phyloP scores from a whole-genome alignment of 371 early-diverging fungal species.

The Rhizopus stolonifer region DNA sequence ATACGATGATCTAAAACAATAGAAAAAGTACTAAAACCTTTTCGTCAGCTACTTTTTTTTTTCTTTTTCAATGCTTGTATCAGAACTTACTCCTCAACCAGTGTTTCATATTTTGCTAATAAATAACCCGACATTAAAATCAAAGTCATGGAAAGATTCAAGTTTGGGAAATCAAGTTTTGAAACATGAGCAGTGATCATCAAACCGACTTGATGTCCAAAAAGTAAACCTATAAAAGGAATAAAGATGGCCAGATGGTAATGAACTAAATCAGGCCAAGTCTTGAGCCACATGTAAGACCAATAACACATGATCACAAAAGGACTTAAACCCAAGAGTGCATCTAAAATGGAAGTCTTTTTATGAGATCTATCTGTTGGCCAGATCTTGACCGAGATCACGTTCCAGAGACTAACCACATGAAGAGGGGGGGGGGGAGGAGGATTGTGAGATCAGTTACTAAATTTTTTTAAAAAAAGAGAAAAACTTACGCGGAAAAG shows the following conservation, averaged over 20 bases:
- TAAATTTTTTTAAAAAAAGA: too few species aligned
- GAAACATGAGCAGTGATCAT: constrained; percentile 90
- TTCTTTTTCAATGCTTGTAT: not conserved
- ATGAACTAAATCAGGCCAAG: constrained; percentile 67
- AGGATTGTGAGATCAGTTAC: too few species aligned
- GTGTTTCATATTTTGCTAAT: constrained; percentile 58
- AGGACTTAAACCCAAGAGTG: constrained; percentile 66
- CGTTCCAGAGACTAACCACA: constrained; percentile 25
- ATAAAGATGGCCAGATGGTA: constrained; percentile 70
- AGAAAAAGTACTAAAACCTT: constrained; percentile 3
- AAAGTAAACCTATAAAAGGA: constrained; percentile 70
- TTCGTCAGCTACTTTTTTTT: not conserved
- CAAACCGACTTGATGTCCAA: constrained; percentile 82
- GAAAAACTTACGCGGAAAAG: constrained; percentile 57
- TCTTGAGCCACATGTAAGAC: constrained; percentile 67
- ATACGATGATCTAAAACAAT: constrained; percentile 20
- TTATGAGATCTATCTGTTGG: constrained; percentile 48
- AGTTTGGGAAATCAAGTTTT: constrained; percentile 74
- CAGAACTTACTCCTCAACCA: constrained; percentile 54
- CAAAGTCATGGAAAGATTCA: constrained; percentile 60
- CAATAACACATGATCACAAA: constrained; percentile 57
- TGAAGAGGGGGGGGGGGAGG: not conserved
- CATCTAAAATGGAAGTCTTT: constrained; percentile 48
- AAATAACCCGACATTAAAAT: constrained; percentile 60
- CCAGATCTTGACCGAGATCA: constrained; percentile 27